Evolutionary conservation across 192 early-diverging fungal genomes (phyloP).

Genomic region (Neocallimastix lanati): DNA sequence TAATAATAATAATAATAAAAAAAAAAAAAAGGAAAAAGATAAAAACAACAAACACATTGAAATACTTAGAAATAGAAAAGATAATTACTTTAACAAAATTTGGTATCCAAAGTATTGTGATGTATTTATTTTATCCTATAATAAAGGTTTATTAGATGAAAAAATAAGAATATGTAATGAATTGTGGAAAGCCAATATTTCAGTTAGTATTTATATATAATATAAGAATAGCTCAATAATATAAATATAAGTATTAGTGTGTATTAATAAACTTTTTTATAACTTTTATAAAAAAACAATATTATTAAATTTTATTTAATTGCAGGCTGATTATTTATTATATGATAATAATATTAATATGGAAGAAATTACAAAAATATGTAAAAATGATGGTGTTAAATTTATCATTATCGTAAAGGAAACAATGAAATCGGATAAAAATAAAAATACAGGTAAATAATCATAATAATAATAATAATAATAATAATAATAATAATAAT

Average conservation of each 20-base stretch:
- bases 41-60: not conserved
- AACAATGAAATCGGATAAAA: not conserved
- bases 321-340: not conserved
- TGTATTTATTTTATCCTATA: not conserved
- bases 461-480: too few relatives aligned
- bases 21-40: not conserved
- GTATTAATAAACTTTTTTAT: not conserved
- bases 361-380: not conserved
- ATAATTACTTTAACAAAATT: not conserved
- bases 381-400: not conserved
- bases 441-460: too few relatives aligned
- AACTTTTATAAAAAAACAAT: not conserved
- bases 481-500: too few relatives aligned
- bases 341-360: not conserved
- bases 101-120: not conserved
- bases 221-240: too few relatives aligned
- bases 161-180: not conserved
- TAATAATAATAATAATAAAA: too few relatives aligned
- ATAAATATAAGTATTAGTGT: too few relatives aligned
- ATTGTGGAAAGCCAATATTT: not conserved
- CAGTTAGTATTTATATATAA: not conserved
- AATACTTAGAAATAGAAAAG: not conserved
- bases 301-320: not conserved
- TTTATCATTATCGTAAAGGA: not conserved
- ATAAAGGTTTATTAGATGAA: not conserved